Conservation (phyloP, 345 rosid species). For the Boechera retrofracta region DNA sequence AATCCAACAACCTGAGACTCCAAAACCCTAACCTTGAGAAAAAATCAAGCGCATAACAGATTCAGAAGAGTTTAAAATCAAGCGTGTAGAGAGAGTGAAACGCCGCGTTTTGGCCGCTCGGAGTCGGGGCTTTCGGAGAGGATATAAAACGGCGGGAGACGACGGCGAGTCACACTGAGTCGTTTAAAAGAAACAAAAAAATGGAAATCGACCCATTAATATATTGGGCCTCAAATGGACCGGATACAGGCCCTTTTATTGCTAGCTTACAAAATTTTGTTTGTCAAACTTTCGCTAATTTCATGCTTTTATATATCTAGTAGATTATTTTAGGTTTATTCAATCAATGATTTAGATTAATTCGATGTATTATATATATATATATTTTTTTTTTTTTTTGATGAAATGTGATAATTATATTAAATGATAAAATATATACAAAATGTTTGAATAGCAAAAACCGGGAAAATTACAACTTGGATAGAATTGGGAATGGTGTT, state of each 20-base stretch:
- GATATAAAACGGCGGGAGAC: constrained; percentile 24
- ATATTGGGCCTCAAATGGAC: constrained; percentile 10
- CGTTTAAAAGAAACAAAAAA: not conserved
- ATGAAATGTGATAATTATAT: no score
- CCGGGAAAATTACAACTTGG: no score
- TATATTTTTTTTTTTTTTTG: no score
- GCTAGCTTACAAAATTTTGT: not conserved
- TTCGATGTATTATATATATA: not conserved
- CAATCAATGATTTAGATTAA: not conserved
- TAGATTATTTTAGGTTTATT: not conserved
- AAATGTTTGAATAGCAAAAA: no score
- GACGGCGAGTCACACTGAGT: constrained; percentile 31
- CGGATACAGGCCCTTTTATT: not conserved
- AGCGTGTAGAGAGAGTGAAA: constrained; percentile 8
- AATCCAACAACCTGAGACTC: not conserved
- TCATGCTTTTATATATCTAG: not conserved
- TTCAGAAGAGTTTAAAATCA: not conserved
- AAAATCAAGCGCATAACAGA: not conserved
- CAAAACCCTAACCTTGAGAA: constrained; percentile 28
- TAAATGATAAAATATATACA: no score
- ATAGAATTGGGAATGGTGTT: no score
- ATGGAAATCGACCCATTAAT: not conserved
- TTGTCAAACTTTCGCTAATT: not conserved
- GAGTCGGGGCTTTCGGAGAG: constrained; percentile 3
- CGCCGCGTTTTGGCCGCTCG: constrained; percentile 26